Evolutionary conservation across 2,329 filamentous ascomycete genomes (phyloP).

Genomic region (Exutisphaerella laricina): DNA sequence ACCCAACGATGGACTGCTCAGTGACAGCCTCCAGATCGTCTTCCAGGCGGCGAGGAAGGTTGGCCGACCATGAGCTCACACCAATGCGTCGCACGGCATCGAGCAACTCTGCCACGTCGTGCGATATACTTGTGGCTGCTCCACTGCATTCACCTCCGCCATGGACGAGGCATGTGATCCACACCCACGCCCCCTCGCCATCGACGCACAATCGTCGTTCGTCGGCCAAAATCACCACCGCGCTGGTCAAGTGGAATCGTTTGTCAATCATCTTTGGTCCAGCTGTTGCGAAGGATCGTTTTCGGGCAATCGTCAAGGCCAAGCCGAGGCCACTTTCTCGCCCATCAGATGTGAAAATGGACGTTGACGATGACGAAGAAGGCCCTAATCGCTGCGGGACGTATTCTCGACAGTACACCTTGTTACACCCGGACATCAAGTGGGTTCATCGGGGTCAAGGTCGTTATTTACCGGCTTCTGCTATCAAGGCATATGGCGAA

Average conservation of each 20-base stretch:
- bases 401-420: constrained; percentile 29
- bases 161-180: background rate
- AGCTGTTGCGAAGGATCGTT: constrained; percentile 10
- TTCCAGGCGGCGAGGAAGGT: constrained; percentile 10
- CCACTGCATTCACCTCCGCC: background rate
- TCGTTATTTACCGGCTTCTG: constrained; percentile 28
- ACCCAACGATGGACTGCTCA: no score
- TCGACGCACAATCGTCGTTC: background rate
- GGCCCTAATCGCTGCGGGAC: constrained; percentile 30
- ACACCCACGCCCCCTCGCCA: background rate
- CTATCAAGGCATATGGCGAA: constrained; percentile 16
- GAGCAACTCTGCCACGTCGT: constrained; percentile 23
- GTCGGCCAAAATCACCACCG: background rate
- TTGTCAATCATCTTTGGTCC: constrained; percentile 14
- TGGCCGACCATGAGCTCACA: constrained; percentile 4
- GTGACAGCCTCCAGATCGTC: no score
- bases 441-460: constrained; percentile 34
- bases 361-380: constrained; percentile 12
- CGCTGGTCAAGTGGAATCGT: background rate
- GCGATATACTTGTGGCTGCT: constrained; percentile 19
- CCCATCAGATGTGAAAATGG: constrained; percentile 1
- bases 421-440: constrained; percentile 28
- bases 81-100: constrained; percentile 15
- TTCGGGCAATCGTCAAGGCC: constrained; percentile 12
- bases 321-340: constrained; percentile 10